Percentiles rank a stretch among this genome's conserved stretches.
Conservation (phyloP, 176 grass and related monocot species). For the Alloteropsis semialata region DNA sequence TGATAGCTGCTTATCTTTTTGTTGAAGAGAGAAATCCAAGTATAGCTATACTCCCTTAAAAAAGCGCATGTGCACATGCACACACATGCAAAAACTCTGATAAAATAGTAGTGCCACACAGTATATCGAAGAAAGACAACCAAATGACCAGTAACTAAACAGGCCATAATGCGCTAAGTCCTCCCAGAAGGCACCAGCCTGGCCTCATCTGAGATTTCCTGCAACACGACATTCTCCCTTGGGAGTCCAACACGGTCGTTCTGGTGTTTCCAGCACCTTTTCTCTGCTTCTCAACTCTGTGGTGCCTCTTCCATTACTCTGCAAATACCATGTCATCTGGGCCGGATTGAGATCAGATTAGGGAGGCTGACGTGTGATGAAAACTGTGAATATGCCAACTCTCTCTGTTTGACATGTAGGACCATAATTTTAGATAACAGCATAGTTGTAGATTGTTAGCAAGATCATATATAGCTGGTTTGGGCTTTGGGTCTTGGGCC, state of each 20-base stretch:
- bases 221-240: neutral
- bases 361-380: neutral
- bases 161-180: neutral
- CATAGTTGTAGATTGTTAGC: no score
- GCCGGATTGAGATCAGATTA: neutral
- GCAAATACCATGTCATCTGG: neutral
- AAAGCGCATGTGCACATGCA: neutral
- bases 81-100: neutral
- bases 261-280: neutral
- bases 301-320: neutral
- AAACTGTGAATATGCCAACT: neutral
- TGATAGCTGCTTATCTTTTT: neutral
- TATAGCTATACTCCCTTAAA: neutral
- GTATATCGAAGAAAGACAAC: no score
- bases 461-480: no score
- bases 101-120: neutral
- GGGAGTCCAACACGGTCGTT: neutral
- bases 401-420: neutral
- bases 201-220: neutral
- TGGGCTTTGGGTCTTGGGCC: no score
- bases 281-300: neutral
- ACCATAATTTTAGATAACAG: neutral
- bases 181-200: neutral
- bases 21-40: neutral
- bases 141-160: no score